A percentile compares a stretch with the other conserved stretches of the same genome.
These are phyloP conservation scores for Maudiozyma turicensis DNA, from an alignment of 805 yeast genomes.

Conservation along the genomic window DNA sequence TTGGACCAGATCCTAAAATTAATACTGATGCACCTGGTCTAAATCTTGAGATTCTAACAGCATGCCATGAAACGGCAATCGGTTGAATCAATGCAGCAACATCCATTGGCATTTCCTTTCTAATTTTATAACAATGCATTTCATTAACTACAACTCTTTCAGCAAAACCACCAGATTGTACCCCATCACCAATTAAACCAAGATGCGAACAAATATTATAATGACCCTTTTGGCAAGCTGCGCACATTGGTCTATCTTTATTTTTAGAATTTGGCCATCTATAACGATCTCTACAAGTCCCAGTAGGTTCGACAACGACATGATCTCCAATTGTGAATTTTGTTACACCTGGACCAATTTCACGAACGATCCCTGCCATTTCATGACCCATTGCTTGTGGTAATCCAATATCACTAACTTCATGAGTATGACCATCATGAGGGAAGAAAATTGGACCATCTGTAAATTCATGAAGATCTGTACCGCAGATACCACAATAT, in stretches of 20 bases:
- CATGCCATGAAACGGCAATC: slow-evolving; percentile 50
- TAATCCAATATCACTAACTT: slow-evolving; percentile 29
- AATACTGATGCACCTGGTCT: slow-evolving; percentile 38
- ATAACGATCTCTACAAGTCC: slow-evolving; percentile 42
- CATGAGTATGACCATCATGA: slow-evolving; percentile 29
- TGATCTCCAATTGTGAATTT: slow-evolving; percentile 42
- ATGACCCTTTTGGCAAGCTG: slow-evolving; percentile 40
- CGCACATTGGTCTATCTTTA: slow-evolving; percentile 30
- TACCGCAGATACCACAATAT: slow-evolving; percentile 57
- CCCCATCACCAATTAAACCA: slow-evolving; percentile 48
- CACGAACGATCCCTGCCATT: slow-evolving; percentile 37
- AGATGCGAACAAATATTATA: slow-evolving; percentile 44
- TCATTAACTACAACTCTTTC: slow-evolving; percentile 38
- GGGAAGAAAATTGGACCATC: slow-evolving; percentile 55
- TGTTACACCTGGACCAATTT: slow-evolving; percentile 38
- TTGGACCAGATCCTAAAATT: slow-evolving; percentile 55
- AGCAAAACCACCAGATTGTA: slow-evolving; percentile 47
- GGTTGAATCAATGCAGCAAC: slow-evolving; percentile 53
- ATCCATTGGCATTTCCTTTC: slow-evolving; percentile 38
- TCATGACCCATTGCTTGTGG: slow-evolving; percentile 50
- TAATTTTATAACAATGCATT: slow-evolving; percentile 32
- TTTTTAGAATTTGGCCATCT: slow-evolving; percentile 32
- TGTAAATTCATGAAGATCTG: slow-evolving; percentile 47
- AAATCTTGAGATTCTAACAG: slow-evolving; percentile 39
- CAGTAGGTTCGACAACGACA: slow-evolving; percentile 55